phyloP scores from a whole-genome alignment of 108 stramenopile genomes.

The Ochromonas danica region DNA sequence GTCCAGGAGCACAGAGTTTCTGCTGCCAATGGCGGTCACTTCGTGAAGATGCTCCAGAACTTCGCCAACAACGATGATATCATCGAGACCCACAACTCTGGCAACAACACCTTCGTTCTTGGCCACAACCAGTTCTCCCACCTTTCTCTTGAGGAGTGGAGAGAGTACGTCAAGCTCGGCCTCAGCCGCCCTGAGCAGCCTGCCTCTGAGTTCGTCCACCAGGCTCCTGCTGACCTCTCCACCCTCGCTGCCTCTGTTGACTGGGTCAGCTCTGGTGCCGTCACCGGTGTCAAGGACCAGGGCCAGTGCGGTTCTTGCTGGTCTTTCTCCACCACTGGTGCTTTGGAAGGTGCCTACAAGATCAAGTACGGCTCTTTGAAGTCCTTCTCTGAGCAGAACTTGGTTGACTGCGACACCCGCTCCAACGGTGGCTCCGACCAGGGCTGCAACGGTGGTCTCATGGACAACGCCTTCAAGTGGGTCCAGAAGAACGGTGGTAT shows the following conservation, averaged over 20 bases:
- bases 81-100: slow-evolving; percentile 64
- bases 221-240: slow-evolving; percentile 36
- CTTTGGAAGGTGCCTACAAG: slow-evolving; percentile 82
- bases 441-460: slow-evolving; percentile 89
- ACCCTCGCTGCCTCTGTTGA: slow-evolving; percentile 57
- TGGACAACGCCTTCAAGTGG: slow-evolving; percentile 89
- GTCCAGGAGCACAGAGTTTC: background rate
- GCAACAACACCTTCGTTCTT: slow-evolving; percentile 59
- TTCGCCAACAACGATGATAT: slow-evolving; percentile 47
- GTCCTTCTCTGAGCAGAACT: slow-evolving; percentile 82
- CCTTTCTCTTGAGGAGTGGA: slow-evolving; percentile 77
- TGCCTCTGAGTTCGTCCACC: background rate
- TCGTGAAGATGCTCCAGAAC: slow-evolving; percentile 31
- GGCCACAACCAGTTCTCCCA: slow-evolving; percentile 88
- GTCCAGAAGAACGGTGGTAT: slow-evolving; percentile 73
- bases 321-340: slow-evolving; percentile 91
- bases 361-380: slow-evolving; percentile 67
- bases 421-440: slow-evolving; percentile 60
- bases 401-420: slow-evolving; percentile 76
- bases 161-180: slow-evolving; percentile 21
- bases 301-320: slow-evolving; percentile 86
- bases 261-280: slow-evolving; percentile 74
- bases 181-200: background rate
- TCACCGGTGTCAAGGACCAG: slow-evolving; percentile 87
- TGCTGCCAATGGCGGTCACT: slow-evolving; percentile 4